A percentile compares a stretch with the other conserved stretches of the same genome.
Conservation (phyloP, 176 grass and related monocot genomes). For the Triticum dicoccoides region DNA sequence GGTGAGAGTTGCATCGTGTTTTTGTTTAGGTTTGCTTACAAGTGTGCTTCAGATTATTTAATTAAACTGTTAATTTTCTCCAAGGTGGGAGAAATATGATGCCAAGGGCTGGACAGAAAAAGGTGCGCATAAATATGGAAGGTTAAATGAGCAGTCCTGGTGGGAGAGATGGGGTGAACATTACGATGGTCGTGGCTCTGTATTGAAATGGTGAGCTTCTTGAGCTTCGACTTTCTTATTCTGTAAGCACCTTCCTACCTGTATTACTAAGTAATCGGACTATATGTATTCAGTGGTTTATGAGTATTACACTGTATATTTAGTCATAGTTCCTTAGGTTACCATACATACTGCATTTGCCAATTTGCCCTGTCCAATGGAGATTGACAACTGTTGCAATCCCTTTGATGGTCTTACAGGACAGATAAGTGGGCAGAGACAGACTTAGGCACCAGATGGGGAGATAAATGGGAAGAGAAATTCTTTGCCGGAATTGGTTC, state of each 20-base stretch:
- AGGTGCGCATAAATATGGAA: slow-evolving; percentile 97
- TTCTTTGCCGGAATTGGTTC: slow-evolving; percentile 97
- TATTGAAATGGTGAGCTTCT: slow-evolving; percentile 86
- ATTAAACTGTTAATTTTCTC: slow-evolving; percentile 13
- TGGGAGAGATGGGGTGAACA: slow-evolving; percentile 99
- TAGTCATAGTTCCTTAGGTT: background rate
- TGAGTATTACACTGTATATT: background rate
- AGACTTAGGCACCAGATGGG: slow-evolving; percentile 90
- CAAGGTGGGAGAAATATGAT: slow-evolving; percentile 99
- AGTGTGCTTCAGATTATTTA: background rate
- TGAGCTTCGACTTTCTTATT: background rate
- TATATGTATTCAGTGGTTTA: background rate
- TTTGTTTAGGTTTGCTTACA: slow-evolving; percentile 15
- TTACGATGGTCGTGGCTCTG: slow-evolving; percentile 88
- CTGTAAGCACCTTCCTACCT: background rate
- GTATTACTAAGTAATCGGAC: background rate
- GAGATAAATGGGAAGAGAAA: slow-evolving; percentile 98
- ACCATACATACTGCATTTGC: background rate
- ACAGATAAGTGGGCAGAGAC: slow-evolving; percentile 99
- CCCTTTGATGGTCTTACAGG: slow-evolving; percentile 65
- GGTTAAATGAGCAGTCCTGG: slow-evolving; percentile 92
- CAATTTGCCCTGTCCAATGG: background rate
- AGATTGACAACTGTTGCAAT: slow-evolving; percentile 42
- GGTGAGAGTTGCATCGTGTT: slow-evolving; percentile 47
- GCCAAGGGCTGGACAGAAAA: slow-evolving; percentile 98